phyloP scores from a whole-genome alignment of 768 basidiomycete species.

The Tulasnella sp. region DNA sequence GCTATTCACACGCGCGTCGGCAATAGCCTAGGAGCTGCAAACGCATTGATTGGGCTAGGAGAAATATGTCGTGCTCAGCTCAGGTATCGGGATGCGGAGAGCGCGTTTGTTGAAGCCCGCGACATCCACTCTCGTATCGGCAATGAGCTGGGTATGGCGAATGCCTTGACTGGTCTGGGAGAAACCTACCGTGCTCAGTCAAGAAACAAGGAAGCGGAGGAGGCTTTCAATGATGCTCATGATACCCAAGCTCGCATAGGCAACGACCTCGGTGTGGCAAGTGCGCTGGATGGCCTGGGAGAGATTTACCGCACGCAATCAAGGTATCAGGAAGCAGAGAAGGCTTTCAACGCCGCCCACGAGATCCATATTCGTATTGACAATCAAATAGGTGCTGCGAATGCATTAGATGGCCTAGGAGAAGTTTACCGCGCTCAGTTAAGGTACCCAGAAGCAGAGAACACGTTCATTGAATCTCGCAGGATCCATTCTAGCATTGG shows the following conservation, averaged over 20 bases:
- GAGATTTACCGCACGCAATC: not conserved
- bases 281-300: not conserved
- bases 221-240: not conserved
- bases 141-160: not conserved
- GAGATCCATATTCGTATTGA: not conserved
- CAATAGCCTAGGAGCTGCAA: not conserved
- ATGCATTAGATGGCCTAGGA: not conserved
- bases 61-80: not conserved
- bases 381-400: not conserved
- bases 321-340: not conserved
- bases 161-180: not conserved
- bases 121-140: not conserved
- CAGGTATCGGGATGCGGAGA: not conserved
- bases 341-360: not conserved
- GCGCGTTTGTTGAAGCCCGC: not conserved
- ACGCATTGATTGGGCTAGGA: not conserved
- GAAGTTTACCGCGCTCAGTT: not conserved
- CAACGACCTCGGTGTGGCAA: not conserved
- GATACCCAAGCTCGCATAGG: not conserved
- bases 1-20: not conserved
- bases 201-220: not conserved
- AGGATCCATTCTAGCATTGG: not conserved
- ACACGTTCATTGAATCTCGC: not conserved
- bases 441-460: not conserved
- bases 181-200: not conserved